Conservation (phyloP, 2,329 filamentous ascomycete genomes). For the Domatiomyces globalis region DNA sequence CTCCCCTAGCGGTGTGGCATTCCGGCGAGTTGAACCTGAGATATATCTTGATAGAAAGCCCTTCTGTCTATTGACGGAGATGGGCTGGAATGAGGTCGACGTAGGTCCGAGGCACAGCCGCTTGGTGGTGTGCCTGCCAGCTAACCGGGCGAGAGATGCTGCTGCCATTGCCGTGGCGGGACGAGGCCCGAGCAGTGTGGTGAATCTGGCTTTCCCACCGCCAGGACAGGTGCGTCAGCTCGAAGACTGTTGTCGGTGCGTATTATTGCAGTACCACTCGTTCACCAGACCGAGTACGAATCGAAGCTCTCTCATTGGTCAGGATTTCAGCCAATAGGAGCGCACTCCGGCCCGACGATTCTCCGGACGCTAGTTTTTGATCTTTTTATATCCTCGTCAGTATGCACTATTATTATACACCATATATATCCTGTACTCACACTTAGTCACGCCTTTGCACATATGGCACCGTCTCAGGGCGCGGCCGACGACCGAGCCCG, state of each 20-base stretch:
- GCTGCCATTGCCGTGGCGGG: conserved; percentile 41
- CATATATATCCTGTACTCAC: neutral
- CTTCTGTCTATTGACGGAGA: conserved; percentile 5
- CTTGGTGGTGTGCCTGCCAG: conserved; percentile 42
- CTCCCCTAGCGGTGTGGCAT: neutral
- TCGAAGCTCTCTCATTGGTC: conserved; percentile 1
- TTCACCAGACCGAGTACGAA: neutral
- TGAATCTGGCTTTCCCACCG: neutral
- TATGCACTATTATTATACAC: neutral
- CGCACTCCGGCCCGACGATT: neutral
- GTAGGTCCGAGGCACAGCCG: conserved; percentile 40
- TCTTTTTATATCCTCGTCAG: neutral
- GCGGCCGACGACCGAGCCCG: conserved; percentile 8
- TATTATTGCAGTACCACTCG: no score
- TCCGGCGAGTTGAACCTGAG: neutral
- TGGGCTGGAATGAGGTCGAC: conserved; percentile 24
- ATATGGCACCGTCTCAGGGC: neutral
- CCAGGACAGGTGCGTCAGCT: neutral
- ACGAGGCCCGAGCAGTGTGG: conserved; percentile 11
- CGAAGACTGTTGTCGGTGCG: neutral
- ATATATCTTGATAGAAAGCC: conserved; percentile 17
- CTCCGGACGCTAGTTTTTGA: no score
- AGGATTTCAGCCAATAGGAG: neutral
- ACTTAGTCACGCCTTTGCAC: neutral
- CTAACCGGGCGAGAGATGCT: conserved; percentile 42